phyloP scores from a whole-genome alignment of 2,329 filamentous ascomycete species.

The Beauveria varroae region DNA sequence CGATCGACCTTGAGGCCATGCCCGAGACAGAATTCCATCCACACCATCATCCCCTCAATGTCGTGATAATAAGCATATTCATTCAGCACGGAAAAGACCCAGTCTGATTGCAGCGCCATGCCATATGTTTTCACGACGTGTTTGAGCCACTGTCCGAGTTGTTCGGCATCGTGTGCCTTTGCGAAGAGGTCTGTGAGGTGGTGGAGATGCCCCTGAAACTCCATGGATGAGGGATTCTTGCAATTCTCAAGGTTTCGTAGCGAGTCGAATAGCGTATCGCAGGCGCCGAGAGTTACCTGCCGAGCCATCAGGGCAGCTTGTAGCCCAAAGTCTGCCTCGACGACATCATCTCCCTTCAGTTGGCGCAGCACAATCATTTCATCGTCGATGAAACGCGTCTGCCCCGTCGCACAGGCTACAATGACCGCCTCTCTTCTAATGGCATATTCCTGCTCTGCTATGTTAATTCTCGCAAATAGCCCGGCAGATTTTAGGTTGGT shows the following conservation, averaged over 20 bases:
- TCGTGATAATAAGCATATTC: slow-evolving; percentile 23
- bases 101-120: slow-evolving; percentile 21
- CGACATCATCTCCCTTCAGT: not conserved
- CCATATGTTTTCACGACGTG: slow-evolving; percentile 19
- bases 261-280: not conserved
- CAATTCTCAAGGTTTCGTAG: not conserved
- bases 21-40: slow-evolving; percentile 26
- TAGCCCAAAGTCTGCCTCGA: not conserved
- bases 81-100: slow-evolving; percentile 25
- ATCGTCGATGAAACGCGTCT: not conserved
- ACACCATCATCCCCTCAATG: slow-evolving; percentile 20
- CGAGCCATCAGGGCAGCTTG: slow-evolving; percentile 5
- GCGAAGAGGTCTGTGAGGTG: slow-evolving; percentile 15
- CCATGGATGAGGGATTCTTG: not conserved
- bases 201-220: not conserved
- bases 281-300: not conserved
- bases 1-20: slow-evolving; percentile 22
- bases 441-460: not conserved
- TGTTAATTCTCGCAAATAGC: not conserved
- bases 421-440: slow-evolving; percentile 5
- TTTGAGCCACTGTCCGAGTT: slow-evolving; percentile 24
- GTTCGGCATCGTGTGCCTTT: slow-evolving; percentile 17
- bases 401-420: not conserved
- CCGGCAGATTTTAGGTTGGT: not conserved
- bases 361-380: not conserved